Evolutionary conservation across 169 alveolate genomes (phyloP).

Genomic region (Babesia gibsoni): DNA sequence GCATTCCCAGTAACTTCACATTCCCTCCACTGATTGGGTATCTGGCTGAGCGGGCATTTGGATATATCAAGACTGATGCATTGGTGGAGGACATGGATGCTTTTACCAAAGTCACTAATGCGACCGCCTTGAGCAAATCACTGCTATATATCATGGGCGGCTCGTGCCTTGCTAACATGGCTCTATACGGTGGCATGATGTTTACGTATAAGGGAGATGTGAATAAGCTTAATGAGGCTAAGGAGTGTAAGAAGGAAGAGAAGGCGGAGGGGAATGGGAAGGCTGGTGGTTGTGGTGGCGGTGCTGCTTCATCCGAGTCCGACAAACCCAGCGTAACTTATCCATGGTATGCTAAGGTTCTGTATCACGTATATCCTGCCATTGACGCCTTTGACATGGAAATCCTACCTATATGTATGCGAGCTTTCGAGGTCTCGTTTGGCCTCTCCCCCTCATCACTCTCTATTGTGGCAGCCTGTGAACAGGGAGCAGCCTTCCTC

Average conservation of each 20-base stretch:
- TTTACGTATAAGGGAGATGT: no score
- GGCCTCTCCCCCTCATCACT: constrained; percentile 76
- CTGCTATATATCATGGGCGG: neutral
- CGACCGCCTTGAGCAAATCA: constrained; percentile 11
- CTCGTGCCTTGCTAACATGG: neutral
- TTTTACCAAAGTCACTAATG: neutral
- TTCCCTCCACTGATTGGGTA: constrained; percentile 87
- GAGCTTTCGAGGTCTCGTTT: constrained; percentile 86
- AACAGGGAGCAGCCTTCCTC: constrained; percentile 77
- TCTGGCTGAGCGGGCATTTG: constrained; percentile 83
- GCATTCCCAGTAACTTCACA: constrained; percentile 80
- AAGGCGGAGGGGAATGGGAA: no score
- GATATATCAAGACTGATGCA: constrained; percentile 8
- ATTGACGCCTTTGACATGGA: constrained; percentile 10
- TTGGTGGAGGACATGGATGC: neutral
- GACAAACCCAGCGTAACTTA: no score
- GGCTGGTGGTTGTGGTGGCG: no score
- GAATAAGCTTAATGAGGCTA: no score
- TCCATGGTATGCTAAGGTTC: neutral
- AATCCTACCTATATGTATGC: constrained; percentile 35
- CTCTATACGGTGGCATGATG: constrained; percentile 8
- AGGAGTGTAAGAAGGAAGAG: no score
- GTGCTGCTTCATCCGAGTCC: no score
- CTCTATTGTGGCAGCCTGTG: constrained; percentile 79
- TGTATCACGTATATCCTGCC: constrained; percentile 8